Evolutionary conservation across 2,329 filamentous ascomycete genomes (phyloP).

Genomic region (Emydomyces testavorans): DNA sequence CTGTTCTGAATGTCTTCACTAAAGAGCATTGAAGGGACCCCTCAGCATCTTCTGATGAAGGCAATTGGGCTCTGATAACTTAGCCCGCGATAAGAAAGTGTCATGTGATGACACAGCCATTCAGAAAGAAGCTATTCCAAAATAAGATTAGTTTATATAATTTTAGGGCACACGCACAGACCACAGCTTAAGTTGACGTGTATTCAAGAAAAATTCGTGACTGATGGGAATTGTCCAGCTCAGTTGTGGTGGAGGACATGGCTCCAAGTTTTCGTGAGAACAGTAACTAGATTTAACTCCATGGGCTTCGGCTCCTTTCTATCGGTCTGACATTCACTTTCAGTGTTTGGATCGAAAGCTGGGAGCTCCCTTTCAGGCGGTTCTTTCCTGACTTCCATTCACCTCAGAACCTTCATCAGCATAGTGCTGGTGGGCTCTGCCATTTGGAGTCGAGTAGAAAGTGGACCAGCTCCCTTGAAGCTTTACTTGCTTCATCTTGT

Average conservation of each 20-base stretch:
- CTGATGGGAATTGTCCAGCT: background rate
- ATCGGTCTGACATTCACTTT: background rate
- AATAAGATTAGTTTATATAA: background rate
- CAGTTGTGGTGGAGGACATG: background rate
- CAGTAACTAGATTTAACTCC: background rate
- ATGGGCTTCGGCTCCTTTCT: background rate
- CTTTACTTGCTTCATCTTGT: slow-evolving; percentile 2
- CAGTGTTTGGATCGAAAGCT: background rate
- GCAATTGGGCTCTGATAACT: no score
- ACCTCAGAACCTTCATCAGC: slow-evolving; percentile 5
- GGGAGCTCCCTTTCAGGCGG: background rate
- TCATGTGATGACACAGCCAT: no score
- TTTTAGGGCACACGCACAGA: slow-evolving; percentile 3
- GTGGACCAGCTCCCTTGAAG: background rate
- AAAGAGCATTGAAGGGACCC: background rate
- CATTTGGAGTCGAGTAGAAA: slow-evolving; percentile 4
- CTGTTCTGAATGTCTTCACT: background rate
- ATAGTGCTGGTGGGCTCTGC: slow-evolving; percentile 8
- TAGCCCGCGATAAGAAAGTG: no score
- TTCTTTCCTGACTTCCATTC: background rate
- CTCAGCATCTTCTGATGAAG: no score
- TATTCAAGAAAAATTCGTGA: slow-evolving; percentile 2
- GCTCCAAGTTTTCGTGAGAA: background rate
- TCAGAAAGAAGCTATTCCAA: background rate
- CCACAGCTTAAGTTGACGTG: slow-evolving; percentile 6